A percentile compares a stretch with the other conserved stretches of the same genome.
Conservation (phyloP, 2,329 filamentous ascomycete genomes). For the Fusarium irregulare region DNA sequence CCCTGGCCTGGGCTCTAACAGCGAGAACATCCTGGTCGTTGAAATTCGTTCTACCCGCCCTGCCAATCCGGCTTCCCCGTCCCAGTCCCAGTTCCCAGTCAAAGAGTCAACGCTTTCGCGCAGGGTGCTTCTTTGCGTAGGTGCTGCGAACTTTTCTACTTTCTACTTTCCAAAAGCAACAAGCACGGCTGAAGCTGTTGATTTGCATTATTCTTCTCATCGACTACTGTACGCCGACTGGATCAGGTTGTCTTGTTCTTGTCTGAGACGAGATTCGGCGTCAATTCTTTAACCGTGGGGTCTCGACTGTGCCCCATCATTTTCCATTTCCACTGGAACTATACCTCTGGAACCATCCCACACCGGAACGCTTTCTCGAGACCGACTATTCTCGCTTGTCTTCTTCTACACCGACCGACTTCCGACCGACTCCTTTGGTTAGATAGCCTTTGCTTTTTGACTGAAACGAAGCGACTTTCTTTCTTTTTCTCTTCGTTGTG, state of each 20-base stretch:
- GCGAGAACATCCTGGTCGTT: slow-evolving; percentile 26
- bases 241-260: slow-evolving; percentile 35
- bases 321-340: slow-evolving; percentile 29
- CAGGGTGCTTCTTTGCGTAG: slow-evolving; percentile 40
- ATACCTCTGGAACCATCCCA: slow-evolving; percentile 22
- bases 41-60: slow-evolving; percentile 40
- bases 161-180: slow-evolving; percentile 25
- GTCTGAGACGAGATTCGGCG: slow-evolving; percentile 37
- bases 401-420: slow-evolving; percentile 19
- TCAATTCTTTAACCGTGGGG: slow-evolving; percentile 37
- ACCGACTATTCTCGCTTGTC: slow-evolving; percentile 30
- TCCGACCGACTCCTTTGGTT: slow-evolving; percentile 26
- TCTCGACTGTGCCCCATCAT: slow-evolving; percentile 29
- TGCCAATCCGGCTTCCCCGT: slow-evolving; percentile 45
- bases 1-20: slow-evolving; percentile 9
- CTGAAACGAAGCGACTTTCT: slow-evolving; percentile 1
- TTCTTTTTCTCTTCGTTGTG: slow-evolving; percentile 9
- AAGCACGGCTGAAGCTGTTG: slow-evolving; percentile 24
- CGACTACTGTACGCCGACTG: slow-evolving; percentile 36
- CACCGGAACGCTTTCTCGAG: slow-evolving; percentile 22
- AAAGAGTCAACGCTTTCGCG: slow-evolving; percentile 33
- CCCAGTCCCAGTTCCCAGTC: slow-evolving; percentile 7
- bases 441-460: slow-evolving; percentile 30
- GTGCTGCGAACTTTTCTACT: slow-evolving; percentile 41
- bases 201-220: slow-evolving; percentile 14